Evolutionary conservation across 768 basidiomycete species (phyloP), one percentile per base, ranked within the genome.

Genomic region (Psilocybe cubensis): DNA sequence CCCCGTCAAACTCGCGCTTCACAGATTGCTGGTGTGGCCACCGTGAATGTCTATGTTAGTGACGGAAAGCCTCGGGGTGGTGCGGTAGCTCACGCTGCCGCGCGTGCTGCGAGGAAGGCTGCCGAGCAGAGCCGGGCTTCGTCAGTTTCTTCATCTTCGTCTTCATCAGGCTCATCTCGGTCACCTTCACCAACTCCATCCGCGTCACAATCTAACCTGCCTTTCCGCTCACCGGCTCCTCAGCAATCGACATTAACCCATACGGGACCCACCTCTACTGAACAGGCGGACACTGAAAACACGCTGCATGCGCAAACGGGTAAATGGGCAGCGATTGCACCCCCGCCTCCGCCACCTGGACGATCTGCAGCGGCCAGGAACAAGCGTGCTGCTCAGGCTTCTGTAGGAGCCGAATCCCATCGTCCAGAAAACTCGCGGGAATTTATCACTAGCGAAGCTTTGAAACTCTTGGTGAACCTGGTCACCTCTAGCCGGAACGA

Each of bases 381-480:
- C 20, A 21, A 23, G 6, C 12, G 4, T 14, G 9, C 52, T 18
- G 17, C n/a, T 38, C n/a, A 9, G 25, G 17, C 20, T 2, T 17
- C 33, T 14, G 17, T 20, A 23, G 21, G 6, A 12, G 1, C 17
- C 11, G 28, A 41, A 28, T 61, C 62, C n/a, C n/a, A n/a, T 12
- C n/a, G 24, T 6, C 47, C 44, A 21, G 24, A 52, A 29, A 29
- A 38, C n/a, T 45, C 56, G 28, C 52, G 41, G 8, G 41, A 52
- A 24, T 48, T 49, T 24, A 46, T 64, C 28, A 54, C 57, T 9
- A 51, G 60, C 14, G 61, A 55, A 24, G 60, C 62, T 9, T 54
- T 66, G 4, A 60, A 66, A 46, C 42, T 62, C 14, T 51, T 63
- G 17, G 62, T 63, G 20, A 62, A 58, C 28, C 40, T 63, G 20